Evolutionary conservation across 176 grass and related monocot species (phyloP), one percentile per base, ranked within the genome.

Genomic region (Oryza meridionalis): DNA sequence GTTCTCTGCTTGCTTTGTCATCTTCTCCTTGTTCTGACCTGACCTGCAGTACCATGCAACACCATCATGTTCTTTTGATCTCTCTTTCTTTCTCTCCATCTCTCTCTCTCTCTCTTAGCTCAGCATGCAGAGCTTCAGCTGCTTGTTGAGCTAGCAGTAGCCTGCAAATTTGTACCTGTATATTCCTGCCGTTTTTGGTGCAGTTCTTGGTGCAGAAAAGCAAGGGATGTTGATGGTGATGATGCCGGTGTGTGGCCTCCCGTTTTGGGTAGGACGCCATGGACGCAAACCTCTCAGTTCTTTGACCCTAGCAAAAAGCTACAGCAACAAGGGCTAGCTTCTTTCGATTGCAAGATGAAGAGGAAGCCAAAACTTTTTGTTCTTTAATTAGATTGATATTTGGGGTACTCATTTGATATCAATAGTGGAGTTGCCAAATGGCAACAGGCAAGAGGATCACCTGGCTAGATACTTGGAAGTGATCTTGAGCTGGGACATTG

Each of bases 131-230:
- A 76, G 47, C 67, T 2, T 65, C 21, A 13, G 3, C 70, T 74
- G 46, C 59, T 27, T 43, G 51, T 10, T n/a, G 53, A 58, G 27
- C 49, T 7, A 42, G 59, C 27, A 26, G 19, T 58, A 40, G 15
- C 32, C 11, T 69, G 35, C 25, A 46, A 22, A 0, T 19, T 45
- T 4, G 32, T 70, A 5, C 14, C 24, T 27, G 35, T 38, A 19
- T 76, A 69, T 65, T 33, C 19, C 68, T 77, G 22, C 65, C 49
- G 29, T 77, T 61, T 70, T n/a, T 44, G 65, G 65, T 15, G 13
- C 2, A 9, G 33, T 58, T 59, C 73, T 77, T 65, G 38, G 9
- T 47, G 76, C 37, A 37, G 46, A 12, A 79, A 72, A 65, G 76
- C 7, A 33, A 4, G 40, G 33, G 19, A 1, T 17, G 75, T 6